Base-by-base conservation (phyloP, 2,329 filamentous ascomycete genomes). In the Pleomassaria siparia region DNA sequence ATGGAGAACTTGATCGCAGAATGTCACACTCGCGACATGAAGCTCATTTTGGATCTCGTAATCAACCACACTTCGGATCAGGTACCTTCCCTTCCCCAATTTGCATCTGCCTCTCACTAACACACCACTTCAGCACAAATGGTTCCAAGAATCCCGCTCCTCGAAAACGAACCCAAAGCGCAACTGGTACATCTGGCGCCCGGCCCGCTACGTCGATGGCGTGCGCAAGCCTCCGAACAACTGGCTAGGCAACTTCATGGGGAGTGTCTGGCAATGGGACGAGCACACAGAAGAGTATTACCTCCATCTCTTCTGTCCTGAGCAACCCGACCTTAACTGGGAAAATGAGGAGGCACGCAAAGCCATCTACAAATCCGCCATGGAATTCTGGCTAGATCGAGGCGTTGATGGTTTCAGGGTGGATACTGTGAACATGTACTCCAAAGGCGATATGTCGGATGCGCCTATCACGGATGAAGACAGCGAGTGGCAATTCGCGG, bases 301-400 rank as follows among this genome's bases (percentile, higher is more conserved):
- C 60, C 80, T 91, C 0, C 84, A 87, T 51, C 77, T 94, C 10
- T 95, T 89, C 66, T 83, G 85, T 6, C 80, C 80, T 4, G 83
- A 88, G 54, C 89, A 92, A 65, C 89, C 89, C 0, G 89, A 94
- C 58, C 76, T 94, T n/a, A 94, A 94, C 71, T 94, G 88, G 88
- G 87, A 91, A 62, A 87, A 86, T 47, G 76, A 77, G 0, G 81
- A 80, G 9, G 81, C 87, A 0, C 80, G 88, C 13, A 73, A 81
- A 37, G 88, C 87, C 1, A 83, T 91, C 6, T 87, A 90, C 65
- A 77, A 85, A 26, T 59, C 55, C 10, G 79, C 86, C 4, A 87
- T 91, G 80, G 79, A 81, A 24, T 94, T 91, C 66, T 94, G 89
- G 89, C 79, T 94, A 0, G 75, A 88, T 40, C 80, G 82, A 25